A percentile compares a stretch with the other conserved stretches of the same genome.
Conservation (phyloP, 1,284 basidiomycete genomes). For the Anthracocystis panici-leucophaei region DNA sequence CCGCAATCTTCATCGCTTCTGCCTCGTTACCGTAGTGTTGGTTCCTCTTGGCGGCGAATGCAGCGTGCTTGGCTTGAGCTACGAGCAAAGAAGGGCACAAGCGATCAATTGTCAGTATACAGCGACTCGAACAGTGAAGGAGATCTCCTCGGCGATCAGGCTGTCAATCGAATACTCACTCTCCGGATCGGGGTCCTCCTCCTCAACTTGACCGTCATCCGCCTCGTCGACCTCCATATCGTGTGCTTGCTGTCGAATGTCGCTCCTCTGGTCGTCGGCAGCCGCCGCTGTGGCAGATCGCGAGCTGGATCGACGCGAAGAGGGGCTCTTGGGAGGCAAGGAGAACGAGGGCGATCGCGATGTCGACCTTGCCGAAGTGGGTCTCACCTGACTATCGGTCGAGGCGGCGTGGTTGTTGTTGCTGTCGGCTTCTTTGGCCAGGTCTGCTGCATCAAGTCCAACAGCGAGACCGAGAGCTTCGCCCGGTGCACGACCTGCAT, state of each 20-base stretch:
- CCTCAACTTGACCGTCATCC: constrained; percentile 48
- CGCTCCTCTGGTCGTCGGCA: constrained; percentile 50
- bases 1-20: constrained; percentile 64
- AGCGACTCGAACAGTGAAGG: not conserved
- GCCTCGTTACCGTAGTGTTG: constrained; percentile 69
- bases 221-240: constrained; percentile 46
- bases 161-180: constrained; percentile 5
- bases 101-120: constrained; percentile 1
- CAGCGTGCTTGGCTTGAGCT: constrained; percentile 60
- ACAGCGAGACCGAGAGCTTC: constrained; percentile 39
- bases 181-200: constrained; percentile 60
- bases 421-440: constrained; percentile 22
- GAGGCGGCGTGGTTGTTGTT: not conserved
- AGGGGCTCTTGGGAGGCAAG: constrained; percentile 53
- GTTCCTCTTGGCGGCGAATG: constrained; percentile 65
- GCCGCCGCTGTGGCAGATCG: constrained; percentile 39
- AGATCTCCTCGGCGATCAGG: not conserved
- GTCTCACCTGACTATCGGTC: constrained; percentile 4
- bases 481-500: constrained; percentile 43
- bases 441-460: constrained; percentile 55
- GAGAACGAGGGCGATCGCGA: constrained; percentile 56
- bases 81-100: not conserved
- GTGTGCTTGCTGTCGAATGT: constrained; percentile 50
- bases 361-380: constrained; percentile 28
- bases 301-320: constrained; percentile 55